Evolutionary conservation across 73 alveolate species (phyloP).

Genomic region (Paramecium sexaurelia): DNA sequence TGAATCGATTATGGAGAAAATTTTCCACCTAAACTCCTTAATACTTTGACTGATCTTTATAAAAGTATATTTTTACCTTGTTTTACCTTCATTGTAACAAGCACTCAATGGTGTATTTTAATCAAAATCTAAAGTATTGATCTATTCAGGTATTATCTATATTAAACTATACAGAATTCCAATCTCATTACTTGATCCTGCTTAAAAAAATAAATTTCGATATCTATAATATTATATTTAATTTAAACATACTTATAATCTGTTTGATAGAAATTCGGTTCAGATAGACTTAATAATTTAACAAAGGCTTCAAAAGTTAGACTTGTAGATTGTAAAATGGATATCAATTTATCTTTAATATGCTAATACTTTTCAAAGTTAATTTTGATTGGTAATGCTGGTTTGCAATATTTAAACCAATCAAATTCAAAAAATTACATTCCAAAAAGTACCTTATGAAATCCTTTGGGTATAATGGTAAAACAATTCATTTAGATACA

Average conservation of each 20-base stretch:
- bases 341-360: conserved; percentile 61
- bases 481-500: conserved; percentile 74
- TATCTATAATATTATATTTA: conserved; percentile 65
- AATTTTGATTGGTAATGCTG: conserved; percentile 79
- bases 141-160: background rate
- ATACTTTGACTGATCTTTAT: conserved; percentile 71
- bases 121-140: background rate
- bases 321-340: conserved; percentile 11
- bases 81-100: conserved; percentile 66
- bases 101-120: conserved; percentile 40
- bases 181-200: conserved; percentile 43
- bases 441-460: conserved; percentile 73
- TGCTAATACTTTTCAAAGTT: conserved; percentile 70
- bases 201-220: conserved; percentile 75
- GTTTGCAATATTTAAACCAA: conserved; percentile 90
- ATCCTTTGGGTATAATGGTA: conserved; percentile 80
- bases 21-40: conserved; percentile 76
- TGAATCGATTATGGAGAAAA: conserved; percentile 70
- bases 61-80: conserved; percentile 65
- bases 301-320: conserved; percentile 59
- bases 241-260: conserved; percentile 68
- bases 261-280: conserved; percentile 50
- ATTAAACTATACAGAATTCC: background rate
- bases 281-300: conserved; percentile 27
- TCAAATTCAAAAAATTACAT: conserved; percentile 83